Conservation (phyloP, 352 stramenopile genomes). For the Globisporangium paddicum region DNA sequence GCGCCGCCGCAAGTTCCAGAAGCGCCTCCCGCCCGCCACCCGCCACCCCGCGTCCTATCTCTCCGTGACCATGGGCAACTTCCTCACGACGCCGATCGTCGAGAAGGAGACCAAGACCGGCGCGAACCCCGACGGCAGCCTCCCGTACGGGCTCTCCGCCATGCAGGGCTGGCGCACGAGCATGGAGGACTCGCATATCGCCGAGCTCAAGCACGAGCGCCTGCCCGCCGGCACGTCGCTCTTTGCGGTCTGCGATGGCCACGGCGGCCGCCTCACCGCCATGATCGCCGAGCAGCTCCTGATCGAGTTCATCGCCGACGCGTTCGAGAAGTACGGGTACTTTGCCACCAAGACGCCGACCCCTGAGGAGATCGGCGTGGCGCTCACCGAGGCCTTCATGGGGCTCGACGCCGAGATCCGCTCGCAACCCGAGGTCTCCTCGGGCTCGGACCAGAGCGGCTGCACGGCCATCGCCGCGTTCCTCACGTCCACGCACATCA, state of each 20-base stretch:
- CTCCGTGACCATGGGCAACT: constrained; percentile 62
- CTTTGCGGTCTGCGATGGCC: constrained; percentile 81
- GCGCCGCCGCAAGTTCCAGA: constrained; percentile 9
- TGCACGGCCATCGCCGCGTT: constrained; percentile 77
- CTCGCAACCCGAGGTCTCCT: constrained; percentile 37
- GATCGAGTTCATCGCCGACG: constrained; percentile 21
- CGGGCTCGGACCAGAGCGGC: constrained; percentile 61
- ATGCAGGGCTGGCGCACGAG: constrained; percentile 84
- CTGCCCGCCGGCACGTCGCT: constrained; percentile 49
- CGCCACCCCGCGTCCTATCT: neutral
- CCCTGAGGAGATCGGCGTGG: constrained; percentile 48
- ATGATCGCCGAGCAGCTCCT: constrained; percentile 44
- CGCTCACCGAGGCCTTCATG: constrained; percentile 63
- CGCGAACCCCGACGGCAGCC: constrained; percentile 39
- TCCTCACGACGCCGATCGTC: constrained; percentile 68
- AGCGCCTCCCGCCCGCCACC: neutral
- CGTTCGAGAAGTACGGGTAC: constrained; percentile 35
- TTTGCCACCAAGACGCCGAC: constrained; percentile 29
- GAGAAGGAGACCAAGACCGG: constrained; percentile 65
- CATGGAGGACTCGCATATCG: constrained; percentile 82
- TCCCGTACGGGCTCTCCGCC: constrained; percentile 57
- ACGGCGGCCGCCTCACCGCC: constrained; percentile 56
- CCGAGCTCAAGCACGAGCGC: constrained; percentile 34
- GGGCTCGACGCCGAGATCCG: constrained; percentile 57
- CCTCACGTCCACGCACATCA: constrained; percentile 62